Evolutionary conservation across 148 eudicot genomes (phyloP).

Genomic region (Camellia granthamiana): DNA sequence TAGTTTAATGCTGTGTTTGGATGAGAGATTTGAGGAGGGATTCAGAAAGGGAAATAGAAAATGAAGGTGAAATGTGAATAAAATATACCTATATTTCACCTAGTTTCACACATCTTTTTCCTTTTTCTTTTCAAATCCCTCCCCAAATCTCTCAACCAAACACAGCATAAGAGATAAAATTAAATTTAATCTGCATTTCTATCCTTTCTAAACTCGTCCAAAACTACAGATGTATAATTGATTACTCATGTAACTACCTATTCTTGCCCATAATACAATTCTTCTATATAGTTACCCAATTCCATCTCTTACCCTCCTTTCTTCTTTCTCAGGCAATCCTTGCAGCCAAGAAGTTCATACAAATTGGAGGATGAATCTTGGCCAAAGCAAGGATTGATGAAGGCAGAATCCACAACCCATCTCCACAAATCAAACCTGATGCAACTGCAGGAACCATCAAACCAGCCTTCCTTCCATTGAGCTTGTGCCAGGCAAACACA

Average conservation of each 20-base stretch:
- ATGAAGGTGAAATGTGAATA: too few relatives aligned
- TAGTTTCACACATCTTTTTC: too few relatives aligned
- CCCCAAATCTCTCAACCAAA: too few relatives aligned
- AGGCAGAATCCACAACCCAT: slow-evolving; percentile 75
- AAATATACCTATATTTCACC: too few relatives aligned
- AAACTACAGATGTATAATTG: not conserved
- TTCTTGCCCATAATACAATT: not conserved
- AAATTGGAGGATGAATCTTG: slow-evolving; percentile 60
- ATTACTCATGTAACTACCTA: not conserved
- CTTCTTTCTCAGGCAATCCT: slow-evolving; percentile 2
- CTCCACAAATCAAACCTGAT: slow-evolving; percentile 81
- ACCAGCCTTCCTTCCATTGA: slow-evolving; percentile 40
- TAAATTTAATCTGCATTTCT: too few relatives aligned
- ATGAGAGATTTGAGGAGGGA: too few relatives aligned
- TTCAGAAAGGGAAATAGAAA: too few relatives aligned
- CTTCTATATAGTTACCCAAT: not conserved
- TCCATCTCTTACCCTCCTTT: not conserved
- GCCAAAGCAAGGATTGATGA: slow-evolving; percentile 64
- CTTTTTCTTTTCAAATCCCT: too few relatives aligned
- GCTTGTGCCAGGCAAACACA: slow-evolving; percentile 53
- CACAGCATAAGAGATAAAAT: too few relatives aligned
- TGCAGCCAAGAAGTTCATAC: slow-evolving; percentile 56
- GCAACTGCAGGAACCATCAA: slow-evolving; percentile 75
- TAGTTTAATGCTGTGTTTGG: too few relatives aligned
- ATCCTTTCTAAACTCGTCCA: not conserved